These are phyloP conservation scores for Phytophthora foliorum DNA, from an alignment of 352 stramenopile species.

Conservation along the genomic window DNA sequence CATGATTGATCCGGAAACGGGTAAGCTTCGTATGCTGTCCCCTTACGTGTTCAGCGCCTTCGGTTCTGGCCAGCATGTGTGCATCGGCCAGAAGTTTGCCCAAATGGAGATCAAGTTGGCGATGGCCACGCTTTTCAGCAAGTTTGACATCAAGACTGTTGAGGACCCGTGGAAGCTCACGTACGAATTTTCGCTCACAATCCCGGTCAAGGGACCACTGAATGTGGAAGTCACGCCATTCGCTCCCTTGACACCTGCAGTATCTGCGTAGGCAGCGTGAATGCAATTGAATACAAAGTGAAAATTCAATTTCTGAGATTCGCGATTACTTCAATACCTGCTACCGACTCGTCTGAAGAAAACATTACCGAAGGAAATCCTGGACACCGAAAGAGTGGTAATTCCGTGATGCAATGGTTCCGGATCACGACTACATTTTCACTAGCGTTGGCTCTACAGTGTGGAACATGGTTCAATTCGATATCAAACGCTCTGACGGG, in stretches of 20 bases:
- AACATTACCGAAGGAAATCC: too few relatives aligned
- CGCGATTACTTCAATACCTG: too few relatives aligned
- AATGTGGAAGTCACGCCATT: conserved; percentile 21
- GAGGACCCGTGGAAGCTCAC: conserved; percentile 46
- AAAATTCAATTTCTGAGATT: conserved; percentile 4
- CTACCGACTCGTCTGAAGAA: too few relatives aligned
- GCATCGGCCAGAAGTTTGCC: conserved; percentile 59
- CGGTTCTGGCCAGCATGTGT: conserved; percentile 52
- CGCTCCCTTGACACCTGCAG: background rate
- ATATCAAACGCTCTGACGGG: too few relatives aligned
- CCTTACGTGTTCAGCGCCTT: conserved; percentile 42
- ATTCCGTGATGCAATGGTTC: too few relatives aligned
- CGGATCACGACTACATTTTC: too few relatives aligned
- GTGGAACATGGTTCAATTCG: too few relatives aligned
- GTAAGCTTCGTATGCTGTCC: conserved; percentile 30
- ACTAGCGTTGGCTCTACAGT: too few relatives aligned
- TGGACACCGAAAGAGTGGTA: too few relatives aligned
- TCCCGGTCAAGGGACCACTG: conserved; percentile 43
- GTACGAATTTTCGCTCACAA: conserved; percentile 52
- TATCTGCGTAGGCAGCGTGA: background rate
- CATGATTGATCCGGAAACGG: conserved; percentile 48
- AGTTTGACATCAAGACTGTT: conserved; percentile 49
- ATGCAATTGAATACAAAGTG: background rate
- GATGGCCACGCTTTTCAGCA: conserved; percentile 53
- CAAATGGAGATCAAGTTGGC: conserved; percentile 63